Evolutionary conservation across 257 asterid species (phyloP), one percentile per base, ranked within the genome.

Genomic region (Solanum chmielewskii): DNA sequence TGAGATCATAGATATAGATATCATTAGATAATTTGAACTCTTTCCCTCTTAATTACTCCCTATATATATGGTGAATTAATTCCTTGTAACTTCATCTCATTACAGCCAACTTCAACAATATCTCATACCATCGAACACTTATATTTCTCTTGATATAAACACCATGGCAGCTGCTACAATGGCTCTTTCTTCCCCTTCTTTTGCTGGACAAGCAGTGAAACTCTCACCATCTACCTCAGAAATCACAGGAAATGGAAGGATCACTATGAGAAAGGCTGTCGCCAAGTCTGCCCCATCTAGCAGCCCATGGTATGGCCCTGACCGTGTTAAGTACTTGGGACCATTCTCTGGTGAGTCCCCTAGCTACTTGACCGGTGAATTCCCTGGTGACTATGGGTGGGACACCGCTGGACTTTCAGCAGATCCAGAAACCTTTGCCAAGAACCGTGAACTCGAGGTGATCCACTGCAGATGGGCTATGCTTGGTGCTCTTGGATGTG

Each of bases 401-500:
- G 94, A 92, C 85, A 94, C 94, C 12, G 95, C 95, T 23, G 93
- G 94, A 0, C 95, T 93, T 66, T 93, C 97, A 11, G 96, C 95
- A 33, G 96, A 94, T 70, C 96, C 96, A 0, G 95, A 94, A 62
- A 94, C 95, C 52, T 94, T 94, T 80, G 94, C 98, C 91, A 94
- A 91, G 93, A 93, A 94, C 94, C 93, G 95, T 7, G 96, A 94
- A 11, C 90, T 94, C 0, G 97, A 94, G 89, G 96, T 93, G 86
- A 94, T 94, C 94, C 96, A 93, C 92, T 71, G 86, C 83, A 87
- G 96, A 70, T 94, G 98, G 98, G 98, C 98, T 83, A 94, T 94
- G 98, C 95, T 94, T 13, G 94, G 98, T 73, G 98, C 98, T 52
- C 94, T 94, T 14, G 98, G 98, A 39, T 94, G 98, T 47, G 93